Evolutionary conservation across 768 basidiomycete species (phyloP), one percentile per base, ranked within the genome.

Genomic region (Gloeophyllum trabeum): DNA sequence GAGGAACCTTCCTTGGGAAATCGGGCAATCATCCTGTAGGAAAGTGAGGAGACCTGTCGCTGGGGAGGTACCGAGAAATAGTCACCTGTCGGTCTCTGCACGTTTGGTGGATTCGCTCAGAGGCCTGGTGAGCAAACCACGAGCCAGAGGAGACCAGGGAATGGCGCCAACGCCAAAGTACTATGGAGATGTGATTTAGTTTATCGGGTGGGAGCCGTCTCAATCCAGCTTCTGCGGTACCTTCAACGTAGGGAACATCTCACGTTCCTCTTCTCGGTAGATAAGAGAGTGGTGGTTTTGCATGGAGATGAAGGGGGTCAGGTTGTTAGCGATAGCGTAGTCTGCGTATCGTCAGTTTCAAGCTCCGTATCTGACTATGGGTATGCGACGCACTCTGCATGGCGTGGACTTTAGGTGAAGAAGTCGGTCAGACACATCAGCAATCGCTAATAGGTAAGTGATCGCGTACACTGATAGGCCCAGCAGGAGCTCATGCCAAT

Each of bases 241-340:
- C 49, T 60, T 58, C 7, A 60, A 48, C 10, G 53, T 53, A 0
- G 69, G 68, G 45, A 67, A 61, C 61, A 63, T 62, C 49, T 61
- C 61, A 22, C 63, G 59, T 51, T 63, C 67, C 48, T 71, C 69
- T 50, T 71, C 69, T 42, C 69, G 58, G 48, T 71, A 71, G 26
- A 64, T 41, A n/a, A 66, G 56, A 43, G 50, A 60, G 48, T 71
- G 63, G 42, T 63, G 61, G 51, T 71, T 71, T 48, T 71, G 69
- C 67, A 70, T 69, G 6, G 63, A 61, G 53, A 70, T 63, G 54
- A 70, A 70, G 1, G 59, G 58, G 14, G 58, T 61, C n/a, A 61
- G 48, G 19, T 55, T 55, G 45, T 69, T 54, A 26, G 54, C 36
- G 40, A 50, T 46, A 0, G 66, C 63, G 48, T 66, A 65, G 50